A percentile compares a stretch with the other conserved stretches of the same genome.
Evolutionary conservation across 2,329 filamentous ascomycete species (phyloP).

Genomic region (Nakataea oryzae): DNA sequence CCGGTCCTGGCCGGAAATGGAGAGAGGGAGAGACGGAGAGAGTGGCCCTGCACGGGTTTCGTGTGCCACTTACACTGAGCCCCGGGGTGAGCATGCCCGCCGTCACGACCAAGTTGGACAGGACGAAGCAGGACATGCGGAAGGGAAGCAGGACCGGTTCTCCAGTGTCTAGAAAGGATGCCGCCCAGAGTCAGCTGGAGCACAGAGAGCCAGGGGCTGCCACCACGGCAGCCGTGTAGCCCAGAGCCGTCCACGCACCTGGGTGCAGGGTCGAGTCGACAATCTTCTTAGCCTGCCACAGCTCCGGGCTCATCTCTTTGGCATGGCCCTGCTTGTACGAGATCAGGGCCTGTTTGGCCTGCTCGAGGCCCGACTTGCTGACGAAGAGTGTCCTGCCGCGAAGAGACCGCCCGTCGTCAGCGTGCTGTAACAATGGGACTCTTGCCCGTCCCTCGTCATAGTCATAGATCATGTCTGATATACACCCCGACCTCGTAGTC

Average conservation of each 20-base stretch:
- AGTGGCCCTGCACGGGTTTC: background rate
- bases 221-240: background rate
- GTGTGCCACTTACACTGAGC: conserved; percentile 44
- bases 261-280: conserved; percentile 95
- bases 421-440: background rate
- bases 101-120: conserved; percentile 90
- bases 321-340: conserved; percentile 81
- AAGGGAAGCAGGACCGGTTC: conserved; percentile 88
- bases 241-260: conserved; percentile 42
- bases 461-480: background rate
- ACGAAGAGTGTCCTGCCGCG: conserved; percentile 72
- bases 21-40: background rate
- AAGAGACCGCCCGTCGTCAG: background rate
- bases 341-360: conserved; percentile 72
- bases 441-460: background rate
- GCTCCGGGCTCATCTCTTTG: conserved; percentile 71
- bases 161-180: conserved; percentile 63
- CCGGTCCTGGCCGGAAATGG: background rate
- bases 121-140: conserved; percentile 91
- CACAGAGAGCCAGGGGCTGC: background rate
- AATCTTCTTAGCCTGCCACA: conserved; percentile 95
- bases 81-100: conserved; percentile 94
- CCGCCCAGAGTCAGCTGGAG: background rate
- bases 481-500: background rate
- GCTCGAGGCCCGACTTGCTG: conserved; percentile 65